A percentile compares a stretch with the other conserved stretches of the same genome.
Evolutionary conservation across 805 yeast genomes (phyloP).

Genomic region (Zygosaccharomyces siamensis): DNA sequence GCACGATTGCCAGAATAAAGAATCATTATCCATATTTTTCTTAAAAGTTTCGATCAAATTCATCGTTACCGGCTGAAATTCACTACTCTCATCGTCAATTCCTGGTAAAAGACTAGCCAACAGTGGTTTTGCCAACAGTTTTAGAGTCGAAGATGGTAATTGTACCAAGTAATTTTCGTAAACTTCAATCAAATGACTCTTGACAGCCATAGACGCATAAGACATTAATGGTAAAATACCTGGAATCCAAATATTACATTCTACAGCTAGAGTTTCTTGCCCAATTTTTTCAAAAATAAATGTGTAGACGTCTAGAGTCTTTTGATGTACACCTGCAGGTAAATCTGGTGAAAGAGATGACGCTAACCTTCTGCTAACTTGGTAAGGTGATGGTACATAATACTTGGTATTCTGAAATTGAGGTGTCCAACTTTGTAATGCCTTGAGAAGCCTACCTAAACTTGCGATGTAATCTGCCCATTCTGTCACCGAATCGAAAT

Average conservation of each 20-base stretch:
- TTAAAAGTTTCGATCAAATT: constrained; percentile 57
- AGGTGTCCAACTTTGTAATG: constrained; percentile 50
- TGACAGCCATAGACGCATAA: constrained; percentile 83
- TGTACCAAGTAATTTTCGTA: constrained; percentile 52
- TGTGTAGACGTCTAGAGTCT: constrained; percentile 73
- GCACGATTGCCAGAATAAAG: constrained; percentile 82
- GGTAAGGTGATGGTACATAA: constrained; percentile 63
- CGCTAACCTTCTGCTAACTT: constrained; percentile 66
- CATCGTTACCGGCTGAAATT: constrained; percentile 61
- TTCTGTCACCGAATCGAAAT: constrained; percentile 80
- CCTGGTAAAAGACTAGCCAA: constrained; percentile 77
- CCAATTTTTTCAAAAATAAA: constrained; percentile 63
- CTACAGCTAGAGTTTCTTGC: constrained; percentile 46
- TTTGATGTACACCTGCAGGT: constrained; percentile 95
- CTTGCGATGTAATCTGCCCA: constrained; percentile 98
- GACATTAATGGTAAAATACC: constrained; percentile 87
- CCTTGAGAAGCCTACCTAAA: constrained; percentile 70
- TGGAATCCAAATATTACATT: constrained; percentile 79
- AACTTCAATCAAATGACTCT: constrained; percentile 66
- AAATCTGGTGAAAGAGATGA: constrained; percentile 73
- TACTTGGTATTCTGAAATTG: constrained; percentile 36
- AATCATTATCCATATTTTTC: constrained; percentile 53
- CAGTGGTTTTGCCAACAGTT: constrained; percentile 60
- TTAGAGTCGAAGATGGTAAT: constrained; percentile 46
- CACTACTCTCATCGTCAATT: constrained; percentile 88